Base-by-base conservation (phyloP, 352 stramenopile genomes). In the Phytophthora pluvialis region DNA sequence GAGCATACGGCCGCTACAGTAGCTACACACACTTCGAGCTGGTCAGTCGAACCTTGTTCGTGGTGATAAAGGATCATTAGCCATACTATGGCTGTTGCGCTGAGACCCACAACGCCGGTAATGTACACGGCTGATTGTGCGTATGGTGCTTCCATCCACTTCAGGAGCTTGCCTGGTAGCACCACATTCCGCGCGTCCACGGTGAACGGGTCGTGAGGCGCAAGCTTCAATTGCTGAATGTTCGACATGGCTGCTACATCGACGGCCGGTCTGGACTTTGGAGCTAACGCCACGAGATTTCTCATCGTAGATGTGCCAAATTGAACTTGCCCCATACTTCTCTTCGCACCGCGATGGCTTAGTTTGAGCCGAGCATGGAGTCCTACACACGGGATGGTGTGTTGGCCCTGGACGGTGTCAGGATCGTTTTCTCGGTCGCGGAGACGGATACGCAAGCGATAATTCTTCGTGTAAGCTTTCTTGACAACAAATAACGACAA, bases 381-480 rank as follows among this genome's bases (percentile, higher is more conserved):
- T 11, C 29, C 61, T 28, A 70, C 61, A 25, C 50, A 67, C 1
- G 51, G 31, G 25, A 62, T 63, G 1, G 60, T 65, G 32, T 70
- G 46, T 28, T 36, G 21, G 3, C 46, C 54, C 38, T 52, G 44
- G 7, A 46, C 39, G 15, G 38, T n/a, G 6, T 60, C 33, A 7
- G 39, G 38, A 12, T 60, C 45, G 0, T 12, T 13, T 43, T 70
- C 16, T 60, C 60, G 31, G 35, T 67, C 60, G n/a, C 35, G 50
- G 5, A 39, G 33, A 33, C 51, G 60, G 25, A 39, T 21, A 9
- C 29, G 32, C 25, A 62, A 3, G 2, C 60, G 33, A 3, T 18
- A n/a, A 8, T 62, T 55, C 36, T 65, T 69, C 4, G 45, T 53
- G 31, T 59, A 64, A 5, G 53, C 54, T 25, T 65, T 70, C 39